These are phyloP conservation scores for Elaeis guineensis DNA, from an alignment of 176 grass and related monocot genomes.

Conservation along the genomic window DNA sequence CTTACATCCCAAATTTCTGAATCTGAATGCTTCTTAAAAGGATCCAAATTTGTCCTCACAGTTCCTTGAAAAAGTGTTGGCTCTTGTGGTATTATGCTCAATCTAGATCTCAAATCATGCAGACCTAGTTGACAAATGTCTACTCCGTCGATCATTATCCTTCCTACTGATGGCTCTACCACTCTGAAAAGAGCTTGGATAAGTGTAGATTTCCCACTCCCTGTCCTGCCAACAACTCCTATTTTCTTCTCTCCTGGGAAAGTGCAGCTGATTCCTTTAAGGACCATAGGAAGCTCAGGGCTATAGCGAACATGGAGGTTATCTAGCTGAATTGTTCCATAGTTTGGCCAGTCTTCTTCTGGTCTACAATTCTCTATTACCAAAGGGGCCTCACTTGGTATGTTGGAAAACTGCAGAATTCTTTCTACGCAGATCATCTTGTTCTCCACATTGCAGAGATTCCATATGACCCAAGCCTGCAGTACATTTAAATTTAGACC, in stretches of 20 bases:
- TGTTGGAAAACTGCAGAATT: conserved; percentile 74
- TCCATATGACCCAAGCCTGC: conserved; percentile 94
- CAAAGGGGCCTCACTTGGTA: conserved; percentile 55
- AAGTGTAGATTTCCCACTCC: conserved; percentile 92
- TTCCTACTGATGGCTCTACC: conserved; percentile 64
- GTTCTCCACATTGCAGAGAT: conserved; percentile 84
- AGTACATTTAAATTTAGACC: conserved; percentile 80
- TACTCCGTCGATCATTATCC: conserved; percentile 58
- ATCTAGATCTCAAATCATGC: conserved; percentile 65
- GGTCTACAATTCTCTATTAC: conserved; percentile 50
- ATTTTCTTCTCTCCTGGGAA: conserved; percentile 84
- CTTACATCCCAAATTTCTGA: conserved; percentile 81
- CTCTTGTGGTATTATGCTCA: conserved; percentile 91
- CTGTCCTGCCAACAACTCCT: conserved; percentile 81
- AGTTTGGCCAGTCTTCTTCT: conserved; percentile 48
- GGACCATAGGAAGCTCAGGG: conserved; percentile 46
- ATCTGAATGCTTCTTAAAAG: conserved; percentile 52
- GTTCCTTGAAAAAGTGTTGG: conserved; percentile 87
- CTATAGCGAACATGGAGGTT: conserved; percentile 56
- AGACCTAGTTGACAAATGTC: conserved; percentile 73
- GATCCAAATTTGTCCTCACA: conserved; percentile 72
- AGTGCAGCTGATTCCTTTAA: conserved; percentile 74
- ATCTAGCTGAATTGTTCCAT: conserved; percentile 60
- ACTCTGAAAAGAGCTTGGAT: conserved; percentile 87
- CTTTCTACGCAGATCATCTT: conserved; percentile 97